A percentile compares a stretch with the other conserved stretches of the same genome.
Evolutionary conservation across 1,139 yeast genomes (phyloP).

Genomic region (Pichia norvegensis): DNA sequence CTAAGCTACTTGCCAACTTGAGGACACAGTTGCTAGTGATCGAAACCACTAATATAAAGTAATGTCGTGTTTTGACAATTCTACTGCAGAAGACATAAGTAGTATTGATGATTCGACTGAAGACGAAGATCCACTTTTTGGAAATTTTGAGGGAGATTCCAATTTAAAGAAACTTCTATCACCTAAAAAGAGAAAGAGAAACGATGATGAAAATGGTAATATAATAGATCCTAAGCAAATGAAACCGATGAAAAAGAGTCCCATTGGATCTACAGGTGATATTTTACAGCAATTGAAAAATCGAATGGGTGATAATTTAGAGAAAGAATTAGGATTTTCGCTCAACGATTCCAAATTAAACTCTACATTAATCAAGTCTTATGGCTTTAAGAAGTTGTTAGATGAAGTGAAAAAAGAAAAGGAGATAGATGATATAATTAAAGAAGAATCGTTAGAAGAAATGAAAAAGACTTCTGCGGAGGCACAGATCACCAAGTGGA

Average conservation of each 20-base stretch:
- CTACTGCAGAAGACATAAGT: conserved; percentile 4
- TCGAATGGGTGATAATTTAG: conserved; percentile 7
- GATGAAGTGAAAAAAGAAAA: conserved; percentile 5
- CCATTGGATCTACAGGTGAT: conserved; percentile 1
- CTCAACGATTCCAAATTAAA: background rate
- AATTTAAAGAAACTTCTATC: conserved; percentile 4
- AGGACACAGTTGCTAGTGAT: no score
- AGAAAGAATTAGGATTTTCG: conserved; percentile 14
- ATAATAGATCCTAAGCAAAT: background rate
- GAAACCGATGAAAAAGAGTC: background rate
- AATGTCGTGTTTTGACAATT: background rate
- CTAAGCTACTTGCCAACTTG: no score
- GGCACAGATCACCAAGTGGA: conserved; percentile 5
- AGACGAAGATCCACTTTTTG: conserved; percentile 13
- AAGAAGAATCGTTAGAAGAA: background rate
- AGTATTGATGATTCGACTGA: conserved; percentile 3
- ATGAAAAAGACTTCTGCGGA: background rate
- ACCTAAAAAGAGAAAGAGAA: conserved; percentile 2
- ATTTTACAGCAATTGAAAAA: conserved; percentile 7
- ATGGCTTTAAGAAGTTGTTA: conserved; percentile 1
- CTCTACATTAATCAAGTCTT: background rate
- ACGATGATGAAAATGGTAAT: background rate
- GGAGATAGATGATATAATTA: conserved; percentile 2
- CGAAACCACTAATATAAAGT: background rate
- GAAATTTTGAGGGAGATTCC: conserved; percentile 5